Percentiles rank a stretch among this genome's conserved stretches.
phyloP scores from a whole-genome alignment of 768 basidiomycete genomes.

The Lentinula sp. region DNA sequence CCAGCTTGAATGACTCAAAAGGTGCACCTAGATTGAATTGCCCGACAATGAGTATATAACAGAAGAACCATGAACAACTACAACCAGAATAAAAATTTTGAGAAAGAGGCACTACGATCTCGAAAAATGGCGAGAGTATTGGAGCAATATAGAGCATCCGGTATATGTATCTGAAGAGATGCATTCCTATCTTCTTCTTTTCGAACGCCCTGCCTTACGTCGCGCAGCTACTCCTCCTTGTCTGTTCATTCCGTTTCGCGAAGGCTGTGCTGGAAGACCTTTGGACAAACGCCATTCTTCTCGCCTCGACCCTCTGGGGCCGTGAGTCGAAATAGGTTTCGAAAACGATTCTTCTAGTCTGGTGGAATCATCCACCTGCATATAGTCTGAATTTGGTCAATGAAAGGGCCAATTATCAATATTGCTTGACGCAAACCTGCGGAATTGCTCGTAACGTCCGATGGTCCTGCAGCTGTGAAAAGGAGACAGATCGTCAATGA shows the following conservation, averaged over 20 bases:
- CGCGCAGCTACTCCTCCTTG: slow-evolving; percentile 57
- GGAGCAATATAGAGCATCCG: no score
- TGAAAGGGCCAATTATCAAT: slow-evolving; percentile 12
- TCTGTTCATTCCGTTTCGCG: slow-evolving; percentile 53
- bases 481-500: slow-evolving; percentile 31
- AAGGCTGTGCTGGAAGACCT: slow-evolving; percentile 52
- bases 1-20: not conserved
- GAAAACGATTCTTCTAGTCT: slow-evolving; percentile 19
- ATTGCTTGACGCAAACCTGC: slow-evolving; percentile 24
- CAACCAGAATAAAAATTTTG: no score
- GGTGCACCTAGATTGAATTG: not conserved
- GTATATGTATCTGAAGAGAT: not conserved
- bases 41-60: no score
- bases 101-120: no score
- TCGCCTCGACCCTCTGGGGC: slow-evolving; percentile 66
- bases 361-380: slow-evolving; percentile 43
- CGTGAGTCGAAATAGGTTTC: slow-evolving; percentile 70
- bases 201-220: slow-evolving; percentile 64
- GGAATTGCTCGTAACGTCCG: slow-evolving; percentile 15
- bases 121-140: no score
- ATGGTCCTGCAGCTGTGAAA: slow-evolving; percentile 26
- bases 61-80: no score
- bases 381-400: slow-evolving; percentile 24
- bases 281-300: slow-evolving; percentile 83
- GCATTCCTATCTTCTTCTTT: slow-evolving; percentile 54